Percentiles rank a stretch among this genome's conserved stretches.
phyloP scores from a whole-genome alignment of 192 early-diverging fungal species.

The Rhizophagus clarus region DNA sequence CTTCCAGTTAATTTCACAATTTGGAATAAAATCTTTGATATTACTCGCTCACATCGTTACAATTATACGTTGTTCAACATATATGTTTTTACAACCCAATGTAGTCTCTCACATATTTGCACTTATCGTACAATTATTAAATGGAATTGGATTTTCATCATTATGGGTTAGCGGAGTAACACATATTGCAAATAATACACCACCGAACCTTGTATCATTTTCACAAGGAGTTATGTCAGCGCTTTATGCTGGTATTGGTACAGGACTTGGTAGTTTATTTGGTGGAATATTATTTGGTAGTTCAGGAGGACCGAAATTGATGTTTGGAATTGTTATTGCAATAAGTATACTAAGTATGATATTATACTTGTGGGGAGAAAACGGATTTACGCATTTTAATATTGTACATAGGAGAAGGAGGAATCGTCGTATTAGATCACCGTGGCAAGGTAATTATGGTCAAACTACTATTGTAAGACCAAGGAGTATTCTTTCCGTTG shows the following conservation, averaged over 20 bases:
- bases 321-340: conserved; percentile 42
- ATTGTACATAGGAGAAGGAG: neutral
- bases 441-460: neutral
- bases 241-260: conserved; percentile 39
- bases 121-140: conserved; percentile 44
- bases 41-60: conserved; percentile 49
- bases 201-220: conserved; percentile 44
- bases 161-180: conserved; percentile 49
- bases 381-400: neutral
- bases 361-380: conserved; percentile 32
- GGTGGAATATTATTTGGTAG: conserved; percentile 45
- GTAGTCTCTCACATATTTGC: conserved; percentile 38
- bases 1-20: conserved; percentile 43
- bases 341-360: conserved; percentile 38
- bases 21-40: conserved; percentile 47
- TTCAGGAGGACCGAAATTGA: conserved; percentile 36
- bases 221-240: conserved; percentile 42
- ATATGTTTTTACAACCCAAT: conserved; percentile 41
- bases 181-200: conserved; percentile 46
- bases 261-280: conserved; percentile 44
- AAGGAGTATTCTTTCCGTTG: conserved; percentile 1
- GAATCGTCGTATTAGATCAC: neutral
- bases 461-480: neutral
- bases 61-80: conserved; percentile 45
- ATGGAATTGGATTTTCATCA: conserved; percentile 50